These are phyloP conservation scores for Talaromyces borbonicus DNA, from an alignment of 495 filamentous ascomycete genomes.

Conservation along the genomic window DNA sequence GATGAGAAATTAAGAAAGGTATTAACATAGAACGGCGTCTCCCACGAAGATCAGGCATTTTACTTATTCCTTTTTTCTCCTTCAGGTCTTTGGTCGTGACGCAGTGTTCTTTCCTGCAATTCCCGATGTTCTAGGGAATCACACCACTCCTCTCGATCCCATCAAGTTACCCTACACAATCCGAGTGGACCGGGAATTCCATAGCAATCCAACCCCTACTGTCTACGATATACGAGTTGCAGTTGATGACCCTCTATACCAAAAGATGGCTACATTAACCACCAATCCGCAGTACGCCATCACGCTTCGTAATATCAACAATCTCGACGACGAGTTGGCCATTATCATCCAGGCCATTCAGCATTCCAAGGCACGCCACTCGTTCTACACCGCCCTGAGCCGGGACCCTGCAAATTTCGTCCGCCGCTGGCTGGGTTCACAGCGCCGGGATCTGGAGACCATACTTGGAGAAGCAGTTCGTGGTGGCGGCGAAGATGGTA, in stretches of 20 bases:
- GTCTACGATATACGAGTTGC: constrained; percentile 83
- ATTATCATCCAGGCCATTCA: constrained; percentile 66
- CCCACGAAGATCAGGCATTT: no score
- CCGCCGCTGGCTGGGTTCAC: constrained; percentile 72
- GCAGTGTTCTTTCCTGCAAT: constrained; percentile 83
- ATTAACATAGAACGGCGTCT: no score
- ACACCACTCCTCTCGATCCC: constrained; percentile 71
- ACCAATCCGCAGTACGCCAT: constrained; percentile 38
- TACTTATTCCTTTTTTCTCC: no score
- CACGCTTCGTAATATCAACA: constrained; percentile 58
- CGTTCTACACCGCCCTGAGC: constrained; percentile 65
- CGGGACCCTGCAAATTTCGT: constrained; percentile 77
- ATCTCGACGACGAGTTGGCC: constrained; percentile 75
- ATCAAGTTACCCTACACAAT: constrained; percentile 86
- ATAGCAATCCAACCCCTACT: constrained; percentile 51
- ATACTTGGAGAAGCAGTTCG: constrained; percentile 71
- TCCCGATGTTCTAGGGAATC: constrained; percentile 58
- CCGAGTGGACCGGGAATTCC: constrained; percentile 80
- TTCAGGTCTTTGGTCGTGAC: constrained; percentile 68
- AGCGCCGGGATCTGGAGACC: constrained; percentile 83
- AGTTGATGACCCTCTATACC: constrained; percentile 71
- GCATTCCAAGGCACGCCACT: constrained; percentile 73
- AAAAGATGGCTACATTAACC: constrained; percentile 52
- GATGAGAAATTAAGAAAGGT: constrained; percentile 72
- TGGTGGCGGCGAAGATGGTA: constrained; percentile 54